Base-by-base conservation (phyloP, 441 rosid species). In the Euphorbia celastroides region DNA sequence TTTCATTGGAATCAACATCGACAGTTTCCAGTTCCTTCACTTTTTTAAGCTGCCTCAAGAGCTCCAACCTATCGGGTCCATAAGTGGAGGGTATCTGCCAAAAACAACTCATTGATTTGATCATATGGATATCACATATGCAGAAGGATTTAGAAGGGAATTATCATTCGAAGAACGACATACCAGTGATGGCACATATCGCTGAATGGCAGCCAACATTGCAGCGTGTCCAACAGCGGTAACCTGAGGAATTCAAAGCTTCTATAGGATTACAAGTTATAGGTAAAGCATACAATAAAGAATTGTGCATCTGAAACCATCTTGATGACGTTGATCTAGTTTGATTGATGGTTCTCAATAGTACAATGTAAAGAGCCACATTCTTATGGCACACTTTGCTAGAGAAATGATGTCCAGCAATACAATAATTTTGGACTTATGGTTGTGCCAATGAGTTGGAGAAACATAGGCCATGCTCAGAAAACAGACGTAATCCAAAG, bases 221-320 rank as follows among this genome's bases (percentile, higher is more conserved):
- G 99, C 97, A 19, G 99, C 97, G 63, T 94, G 99, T 60, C 97
- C 99, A 72, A 94, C 86, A 48, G 99, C 97, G 73, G 97, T 94
- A 34, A 91, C 99, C 99, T 91, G 83, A 60, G 52, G 60, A 58
- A 75, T 70, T 71, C 13, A 59, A 70, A 23, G 12, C 44, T 23
- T 62, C 25, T 19, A 5, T 31, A 54, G 44, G 5, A 23, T 36
- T 36, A 51, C 48, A 13, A 54, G 26, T 5, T 34, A 34, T 9
- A 34, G 9, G 5, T 9, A 10, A 23, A 30, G 10, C 13, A 61
- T 3, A 31, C 57, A 52, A 26, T 65, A 52, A 3, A 23, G 19
- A 12, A 28, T 27, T 16, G 38, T 14, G 30, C 2, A 26, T 32
- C 26, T 25, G 27, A 69, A 65, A 60, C 31, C 36, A 20, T 28